These are phyloP conservation scores for Lithocarpus polystachyus DNA, from an alignment of 306 rosid species.

Conservation along the genomic window DNA sequence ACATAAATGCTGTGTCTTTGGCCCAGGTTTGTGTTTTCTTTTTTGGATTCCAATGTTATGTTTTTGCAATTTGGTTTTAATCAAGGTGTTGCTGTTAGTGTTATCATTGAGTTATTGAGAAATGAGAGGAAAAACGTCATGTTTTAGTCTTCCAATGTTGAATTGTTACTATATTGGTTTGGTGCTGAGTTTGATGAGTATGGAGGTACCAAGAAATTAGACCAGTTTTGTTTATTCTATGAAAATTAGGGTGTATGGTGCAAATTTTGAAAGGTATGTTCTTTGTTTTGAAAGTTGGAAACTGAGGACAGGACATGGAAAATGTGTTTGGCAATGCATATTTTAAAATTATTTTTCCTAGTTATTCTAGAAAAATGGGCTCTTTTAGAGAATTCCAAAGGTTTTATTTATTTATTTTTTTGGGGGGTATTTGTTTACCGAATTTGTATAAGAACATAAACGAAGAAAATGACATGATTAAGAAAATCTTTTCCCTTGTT, in stretches of 20 bases:
- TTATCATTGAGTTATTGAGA: slow-evolving; percentile 21
- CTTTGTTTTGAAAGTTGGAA: slow-evolving; percentile 4
- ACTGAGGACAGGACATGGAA: neutral
- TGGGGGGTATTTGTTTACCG: neutral
- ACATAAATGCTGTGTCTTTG: slow-evolving; percentile 44
- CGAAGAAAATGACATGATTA: neutral
- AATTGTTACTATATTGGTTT: slow-evolving; percentile 13
- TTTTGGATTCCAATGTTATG: slow-evolving; percentile 14
- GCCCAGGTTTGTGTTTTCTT: slow-evolving; percentile 45
- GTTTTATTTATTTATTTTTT: neutral
- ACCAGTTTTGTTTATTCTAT: neutral
- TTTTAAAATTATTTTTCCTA: slow-evolving; percentile 6
- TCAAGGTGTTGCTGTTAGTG: neutral
- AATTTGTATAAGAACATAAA: slow-evolving; percentile 1
- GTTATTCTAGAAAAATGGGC: slow-evolving; percentile 1
- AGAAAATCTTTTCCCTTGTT: neutral
- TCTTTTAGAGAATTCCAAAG: neutral
- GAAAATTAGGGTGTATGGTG: slow-evolving; percentile 9
- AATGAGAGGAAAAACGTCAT: neutral
- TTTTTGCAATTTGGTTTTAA: slow-evolving; percentile 7
- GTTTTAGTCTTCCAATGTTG: slow-evolving; percentile 11
- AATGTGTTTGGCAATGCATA: neutral
- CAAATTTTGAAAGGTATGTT: neutral
- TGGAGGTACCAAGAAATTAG: slow-evolving; percentile 15
- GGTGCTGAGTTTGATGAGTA: slow-evolving; percentile 1